phyloP scores from a whole-genome alignment of 2,329 filamentous ascomycete genomes.

The Fusarium longipes region DNA sequence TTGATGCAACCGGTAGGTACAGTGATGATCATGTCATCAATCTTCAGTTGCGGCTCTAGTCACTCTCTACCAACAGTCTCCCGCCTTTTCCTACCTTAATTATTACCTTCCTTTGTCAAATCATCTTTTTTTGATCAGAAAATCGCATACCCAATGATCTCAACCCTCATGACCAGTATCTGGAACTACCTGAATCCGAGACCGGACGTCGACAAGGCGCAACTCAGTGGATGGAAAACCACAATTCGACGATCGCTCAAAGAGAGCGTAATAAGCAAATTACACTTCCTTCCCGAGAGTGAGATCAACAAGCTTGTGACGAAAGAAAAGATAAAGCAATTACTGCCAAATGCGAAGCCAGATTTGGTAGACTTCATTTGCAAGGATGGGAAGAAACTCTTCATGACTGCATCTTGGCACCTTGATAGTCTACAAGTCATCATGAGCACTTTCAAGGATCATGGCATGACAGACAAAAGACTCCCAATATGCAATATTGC shows the following conservation, averaged over 20 bases:
- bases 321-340: neutral
- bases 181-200: neutral
- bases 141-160: neutral
- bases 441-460: neutral
- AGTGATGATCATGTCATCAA: neutral
- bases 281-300: neutral
- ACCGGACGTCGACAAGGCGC: neutral
- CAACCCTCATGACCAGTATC: neutral
- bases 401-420: neutral
- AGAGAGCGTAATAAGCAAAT: neutral
- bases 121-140: no score
- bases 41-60: neutral
- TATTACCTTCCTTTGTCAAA: no score
- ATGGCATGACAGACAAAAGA: neutral
- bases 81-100: neutral
- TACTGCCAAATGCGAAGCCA: neutral
- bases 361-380: slow-evolving; percentile 1
- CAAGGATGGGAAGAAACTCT: neutral
- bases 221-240: neutral
- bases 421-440: neutral
- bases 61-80: neutral
- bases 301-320: neutral
- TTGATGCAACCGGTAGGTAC: neutral
- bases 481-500: slow-evolving; percentile 10
- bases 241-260: neutral